Conservation (phyloP, 2,329 filamentous ascomycete species). For the Ploettnerulaceae sp. region DNA sequence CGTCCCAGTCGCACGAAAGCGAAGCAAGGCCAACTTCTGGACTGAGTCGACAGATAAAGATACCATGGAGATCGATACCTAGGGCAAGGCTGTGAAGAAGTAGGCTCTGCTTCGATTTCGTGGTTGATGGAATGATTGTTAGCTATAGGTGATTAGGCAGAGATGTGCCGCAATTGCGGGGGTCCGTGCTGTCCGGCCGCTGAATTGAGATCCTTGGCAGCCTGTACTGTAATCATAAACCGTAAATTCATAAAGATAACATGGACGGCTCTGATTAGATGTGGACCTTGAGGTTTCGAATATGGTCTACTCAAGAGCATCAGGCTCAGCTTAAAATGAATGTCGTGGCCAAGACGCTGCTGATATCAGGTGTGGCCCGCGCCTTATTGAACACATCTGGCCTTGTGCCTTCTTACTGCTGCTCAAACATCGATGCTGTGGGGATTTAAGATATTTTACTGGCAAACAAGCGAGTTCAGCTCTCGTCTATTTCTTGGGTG, state of each 20-base stretch:
- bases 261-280: slow-evolving; percentile 3
- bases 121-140: not conserved
- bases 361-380: not conserved
- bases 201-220: not conserved
- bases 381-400: not conserved
- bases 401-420: not conserved
- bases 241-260: not conserved
- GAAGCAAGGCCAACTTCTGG: slow-evolving; percentile 6
- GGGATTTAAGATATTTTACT: slow-evolving; percentile 1
- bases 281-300: not conserved
- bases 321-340: slow-evolving; percentile 5
- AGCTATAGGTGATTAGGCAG: not conserved
- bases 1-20: slow-evolving; percentile 5
- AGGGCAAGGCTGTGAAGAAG: not conserved
- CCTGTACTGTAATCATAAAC: too few relatives aligned
- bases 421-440: not conserved
- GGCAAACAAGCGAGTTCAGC: slow-evolving; percentile 1
- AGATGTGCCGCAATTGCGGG: not conserved
- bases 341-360: not conserved
- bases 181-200: not conserved
- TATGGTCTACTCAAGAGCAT: not conserved
- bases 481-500: slow-evolving; percentile 3
- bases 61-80: not conserved
- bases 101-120: not conserved
- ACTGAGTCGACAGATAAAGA: slow-evolving; percentile 2